Percentiles rank a stretch among this genome's conserved stretches.
Evolutionary conservation across 2,329 filamentous ascomycete species (phyloP).

Genomic region (Cladosporium sp.): DNA sequence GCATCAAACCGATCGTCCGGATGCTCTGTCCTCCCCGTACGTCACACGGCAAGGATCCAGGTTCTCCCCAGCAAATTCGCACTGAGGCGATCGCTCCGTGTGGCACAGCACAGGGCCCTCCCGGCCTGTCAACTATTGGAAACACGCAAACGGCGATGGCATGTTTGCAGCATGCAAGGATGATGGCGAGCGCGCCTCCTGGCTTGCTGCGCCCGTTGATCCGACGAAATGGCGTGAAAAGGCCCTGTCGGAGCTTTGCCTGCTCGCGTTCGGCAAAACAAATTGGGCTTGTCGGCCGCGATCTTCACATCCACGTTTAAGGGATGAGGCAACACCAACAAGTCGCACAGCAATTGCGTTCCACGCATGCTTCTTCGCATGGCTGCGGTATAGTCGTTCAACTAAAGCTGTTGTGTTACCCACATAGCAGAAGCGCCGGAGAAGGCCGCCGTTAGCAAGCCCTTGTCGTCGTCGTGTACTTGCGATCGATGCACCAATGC

Average conservation of each 20-base stretch:
- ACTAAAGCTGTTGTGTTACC: neutral
- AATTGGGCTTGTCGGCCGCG: neutral
- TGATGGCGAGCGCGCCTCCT: neutral
- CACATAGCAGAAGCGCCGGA: neutral
- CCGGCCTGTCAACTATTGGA: slow-evolving; percentile 7
- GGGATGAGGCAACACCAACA: neutral
- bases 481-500: neutral
- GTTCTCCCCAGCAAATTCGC: neutral
- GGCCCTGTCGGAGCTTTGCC: neutral
- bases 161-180: neutral
- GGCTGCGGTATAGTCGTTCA: neutral
- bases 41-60: slow-evolving; percentile 8
- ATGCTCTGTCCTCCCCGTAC: neutral
- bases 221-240: neutral
- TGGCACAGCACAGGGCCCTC: slow-evolving; percentile 6
- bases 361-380: neutral
- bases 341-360: neutral
- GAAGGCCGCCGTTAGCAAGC: neutral
- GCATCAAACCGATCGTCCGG: neutral
- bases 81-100: neutral
- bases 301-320: neutral
- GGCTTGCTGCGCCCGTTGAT: neutral
- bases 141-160: neutral
- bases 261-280: neutral
- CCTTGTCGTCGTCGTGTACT: neutral